Conservation (phyloP, 2,329 filamentous ascomycete species). For the Monilinia aucupariae region DNA sequence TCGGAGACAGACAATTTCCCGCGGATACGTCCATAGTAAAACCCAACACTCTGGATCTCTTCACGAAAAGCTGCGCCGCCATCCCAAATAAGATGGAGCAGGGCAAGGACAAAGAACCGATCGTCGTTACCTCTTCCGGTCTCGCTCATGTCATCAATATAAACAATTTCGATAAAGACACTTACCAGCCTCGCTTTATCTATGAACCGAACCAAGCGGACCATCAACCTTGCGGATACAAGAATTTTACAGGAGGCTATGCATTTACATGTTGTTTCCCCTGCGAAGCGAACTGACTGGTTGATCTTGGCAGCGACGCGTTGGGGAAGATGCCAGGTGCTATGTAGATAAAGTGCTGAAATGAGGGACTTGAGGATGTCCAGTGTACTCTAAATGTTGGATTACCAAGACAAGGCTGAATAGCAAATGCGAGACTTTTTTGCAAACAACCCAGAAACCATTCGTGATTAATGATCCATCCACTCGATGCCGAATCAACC, state of each 20-base stretch:
- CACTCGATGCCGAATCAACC: too few relatives aligned
- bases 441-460: background rate
- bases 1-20: too few relatives aligned
- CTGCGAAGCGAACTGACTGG: background rate
- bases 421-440: background rate
- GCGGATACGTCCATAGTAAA: too few relatives aligned
- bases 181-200: too few relatives aligned
- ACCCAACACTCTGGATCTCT: background rate
- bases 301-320: background rate
- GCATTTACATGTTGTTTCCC: background rate
- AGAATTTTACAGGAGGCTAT: background rate
- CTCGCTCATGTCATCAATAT: background rate
- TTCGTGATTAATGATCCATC: background rate
- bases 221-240: background rate
- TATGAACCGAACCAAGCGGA: too few relatives aligned
- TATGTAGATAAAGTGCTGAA: too few relatives aligned
- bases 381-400: background rate
- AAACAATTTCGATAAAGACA: too few relatives aligned
- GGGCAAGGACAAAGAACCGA: too few relatives aligned
- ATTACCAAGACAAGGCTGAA: background rate
- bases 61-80: background rate
- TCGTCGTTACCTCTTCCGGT: background rate
- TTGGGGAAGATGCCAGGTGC: background rate
- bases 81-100: background rate
- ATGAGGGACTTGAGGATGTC: too few relatives aligned